A percentile compares a stretch with the other conserved stretches of the same genome.
Evolutionary conservation across 73 alveolate species (phyloP).

Genomic region (Paramecium bursaria): DNA sequence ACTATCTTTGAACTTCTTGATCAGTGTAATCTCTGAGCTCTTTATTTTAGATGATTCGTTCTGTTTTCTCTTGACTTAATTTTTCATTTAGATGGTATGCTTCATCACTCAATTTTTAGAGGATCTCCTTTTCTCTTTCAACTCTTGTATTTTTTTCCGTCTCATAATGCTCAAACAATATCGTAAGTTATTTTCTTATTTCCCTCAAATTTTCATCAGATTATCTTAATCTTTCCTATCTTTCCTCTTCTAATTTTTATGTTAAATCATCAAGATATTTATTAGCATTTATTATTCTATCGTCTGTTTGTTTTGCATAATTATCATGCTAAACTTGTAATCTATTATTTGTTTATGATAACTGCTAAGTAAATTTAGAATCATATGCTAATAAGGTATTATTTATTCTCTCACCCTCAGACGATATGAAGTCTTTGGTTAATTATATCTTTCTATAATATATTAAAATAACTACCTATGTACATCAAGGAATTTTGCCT

Average conservation of each 20-base stretch:
- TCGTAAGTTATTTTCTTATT: conserved; percentile 70
- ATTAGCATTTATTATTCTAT: conserved; percentile 79
- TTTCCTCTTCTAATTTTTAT: conserved; percentile 75
- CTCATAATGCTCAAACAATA: conserved; percentile 71
- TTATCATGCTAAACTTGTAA: conserved; percentile 79
- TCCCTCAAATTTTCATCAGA: conserved; percentile 75
- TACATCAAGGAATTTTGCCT: conserved; percentile 97
- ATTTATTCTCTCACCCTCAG: conserved; percentile 95
- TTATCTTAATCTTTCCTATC: conserved; percentile 79
- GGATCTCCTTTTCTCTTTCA: conserved; percentile 86
- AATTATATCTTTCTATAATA: conserved; percentile 84
- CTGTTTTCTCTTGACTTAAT: conserved; percentile 85
- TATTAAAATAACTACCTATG: conserved; percentile 39
- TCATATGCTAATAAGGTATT: conserved; percentile 93
- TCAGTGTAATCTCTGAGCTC: conserved; percentile 81
- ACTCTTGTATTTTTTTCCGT: conserved; percentile 81
- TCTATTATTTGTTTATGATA: conserved; percentile 81
- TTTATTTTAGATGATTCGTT: conserved; percentile 77
- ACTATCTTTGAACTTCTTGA: conserved; percentile 77
- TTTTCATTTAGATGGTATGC: conserved; percentile 77
- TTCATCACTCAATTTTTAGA: conserved; percentile 88
- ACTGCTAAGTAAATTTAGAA: conserved; percentile 86
- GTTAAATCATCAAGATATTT: conserved; percentile 77
- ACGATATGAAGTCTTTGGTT: conserved; percentile 88
- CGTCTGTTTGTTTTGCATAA: conserved; percentile 73